Evolutionary conservation across 495 filamentous ascomycete genomes (phyloP).

Genomic region (Geoglossum glabrum): DNA sequence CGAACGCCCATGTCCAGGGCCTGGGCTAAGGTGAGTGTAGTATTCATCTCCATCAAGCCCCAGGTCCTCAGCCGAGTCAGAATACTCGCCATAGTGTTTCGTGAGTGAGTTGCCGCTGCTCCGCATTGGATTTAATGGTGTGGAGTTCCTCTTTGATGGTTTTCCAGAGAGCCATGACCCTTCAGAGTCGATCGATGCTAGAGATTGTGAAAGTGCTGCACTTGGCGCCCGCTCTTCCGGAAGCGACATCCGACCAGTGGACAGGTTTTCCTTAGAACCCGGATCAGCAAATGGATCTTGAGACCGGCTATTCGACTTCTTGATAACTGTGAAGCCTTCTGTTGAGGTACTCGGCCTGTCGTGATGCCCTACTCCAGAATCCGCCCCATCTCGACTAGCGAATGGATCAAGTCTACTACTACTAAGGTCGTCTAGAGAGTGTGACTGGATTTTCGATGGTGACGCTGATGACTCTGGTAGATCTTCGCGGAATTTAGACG

Average conservation of each 20-base stretch:
- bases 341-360: background rate
- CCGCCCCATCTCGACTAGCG: background rate
- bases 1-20: conserved; percentile 17
- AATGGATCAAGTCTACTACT: background rate
- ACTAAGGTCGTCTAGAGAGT: conserved; percentile 12
- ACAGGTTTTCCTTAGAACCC: background rate
- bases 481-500: conserved; percentile 86
- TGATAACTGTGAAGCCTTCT: background rate
- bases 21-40: conserved; percentile 32
- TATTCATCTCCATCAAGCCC: conserved; percentile 45
- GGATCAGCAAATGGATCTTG: background rate
- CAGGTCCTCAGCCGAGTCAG: conserved; percentile 36
- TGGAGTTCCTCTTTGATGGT: conserved; percentile 31
- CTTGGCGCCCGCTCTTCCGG: conserved; percentile 14
- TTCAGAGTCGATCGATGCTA: conserved; percentile 78
- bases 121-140: conserved; percentile 24
- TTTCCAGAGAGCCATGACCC: conserved; percentile 79
- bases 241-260: conserved; percentile 8
- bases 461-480: conserved; percentile 68
- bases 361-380: background rate
- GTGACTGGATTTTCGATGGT: conserved; percentile 61
- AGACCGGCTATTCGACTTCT: background rate
- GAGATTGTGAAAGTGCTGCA: conserved; percentile 42
- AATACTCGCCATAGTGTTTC: conserved; percentile 23
- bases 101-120: conserved; percentile 27